phyloP scores from a whole-genome alignment of 345 rosid species.

The Conringia planisiliqua region DNA sequence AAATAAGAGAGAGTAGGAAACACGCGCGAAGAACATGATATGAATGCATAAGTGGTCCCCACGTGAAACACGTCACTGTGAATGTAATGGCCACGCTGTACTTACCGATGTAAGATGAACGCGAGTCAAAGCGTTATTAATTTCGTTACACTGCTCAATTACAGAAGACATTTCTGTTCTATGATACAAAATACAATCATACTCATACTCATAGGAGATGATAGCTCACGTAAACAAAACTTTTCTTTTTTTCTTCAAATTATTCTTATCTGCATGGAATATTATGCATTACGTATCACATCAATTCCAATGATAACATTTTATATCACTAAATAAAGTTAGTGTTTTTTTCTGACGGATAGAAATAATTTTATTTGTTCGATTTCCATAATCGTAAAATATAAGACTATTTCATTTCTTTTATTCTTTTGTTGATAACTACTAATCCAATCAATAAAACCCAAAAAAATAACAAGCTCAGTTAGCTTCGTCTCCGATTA shows the following conservation, averaged over 20 bases:
- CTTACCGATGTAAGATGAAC: not conserved
- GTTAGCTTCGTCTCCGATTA: no score
- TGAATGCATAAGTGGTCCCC: no score
- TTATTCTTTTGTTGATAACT: not conserved
- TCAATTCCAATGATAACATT: conserved; percentile 4
- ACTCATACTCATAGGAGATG: not conserved
- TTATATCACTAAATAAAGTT: not conserved
- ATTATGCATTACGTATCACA: conserved; percentile 7
- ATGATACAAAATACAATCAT: no score
- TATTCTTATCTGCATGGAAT: conserved; percentile 18
- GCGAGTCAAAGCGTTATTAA: not conserved
- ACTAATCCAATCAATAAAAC: not conserved
- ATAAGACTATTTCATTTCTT: not conserved
- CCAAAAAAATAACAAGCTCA: not conserved
- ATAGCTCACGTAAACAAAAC: not conserved
- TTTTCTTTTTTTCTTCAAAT: not conserved
- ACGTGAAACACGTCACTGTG: not conserved
- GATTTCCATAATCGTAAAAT: not conserved
- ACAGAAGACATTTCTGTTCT: not conserved
- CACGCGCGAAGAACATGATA: no score
- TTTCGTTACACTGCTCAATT: not conserved
- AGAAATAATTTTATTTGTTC: not conserved
- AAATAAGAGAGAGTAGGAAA: no score
- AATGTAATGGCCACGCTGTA: not conserved
- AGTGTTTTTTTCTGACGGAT: not conserved